A percentile compares a stretch with the other conserved stretches of the same genome.
Evolutionary conservation across 2,329 filamentous ascomycete genomes (phyloP).

Genomic region (Trichoderma citrinoviride): DNA sequence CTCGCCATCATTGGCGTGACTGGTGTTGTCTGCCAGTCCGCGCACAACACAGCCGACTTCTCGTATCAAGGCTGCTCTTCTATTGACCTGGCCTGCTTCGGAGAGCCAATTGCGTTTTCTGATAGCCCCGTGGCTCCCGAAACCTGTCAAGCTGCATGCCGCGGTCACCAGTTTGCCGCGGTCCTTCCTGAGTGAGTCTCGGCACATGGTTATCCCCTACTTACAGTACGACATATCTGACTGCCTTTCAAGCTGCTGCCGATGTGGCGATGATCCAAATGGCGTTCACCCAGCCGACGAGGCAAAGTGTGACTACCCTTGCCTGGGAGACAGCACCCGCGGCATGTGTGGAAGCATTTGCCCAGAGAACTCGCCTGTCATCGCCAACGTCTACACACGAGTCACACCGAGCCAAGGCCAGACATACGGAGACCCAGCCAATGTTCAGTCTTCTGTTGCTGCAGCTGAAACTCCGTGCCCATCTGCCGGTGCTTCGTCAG

Average conservation of each 20-base stretch:
- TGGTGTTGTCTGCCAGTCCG: constrained; percentile 25
- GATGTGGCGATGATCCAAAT: constrained; percentile 35
- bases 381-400: constrained; percentile 36
- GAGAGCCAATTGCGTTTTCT: constrained; percentile 27
- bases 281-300: constrained; percentile 33
- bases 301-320: constrained; percentile 34
- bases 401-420: constrained; percentile 21
- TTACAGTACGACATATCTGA: neutral
- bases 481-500: neutral
- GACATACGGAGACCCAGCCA: constrained; percentile 18
- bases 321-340: constrained; percentile 30
- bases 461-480: constrained; percentile 15
- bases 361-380: constrained; percentile 28
- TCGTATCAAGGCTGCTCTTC: constrained; percentile 31
- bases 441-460: constrained; percentile 14
- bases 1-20: constrained; percentile 28
- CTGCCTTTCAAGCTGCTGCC: constrained; percentile 32
- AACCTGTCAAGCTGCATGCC: constrained; percentile 32
- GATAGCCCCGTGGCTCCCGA: constrained; percentile 29
- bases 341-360: constrained; percentile 38
- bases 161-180: constrained; percentile 32
- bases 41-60: constrained; percentile 27
- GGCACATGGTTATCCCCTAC: neutral
- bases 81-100: constrained; percentile 31
- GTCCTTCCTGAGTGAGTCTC: constrained; percentile 34